Evolutionary conservation across 768 basidiomycete genomes (phyloP).

Genomic region (Chlorophyllum brunneum): DNA sequence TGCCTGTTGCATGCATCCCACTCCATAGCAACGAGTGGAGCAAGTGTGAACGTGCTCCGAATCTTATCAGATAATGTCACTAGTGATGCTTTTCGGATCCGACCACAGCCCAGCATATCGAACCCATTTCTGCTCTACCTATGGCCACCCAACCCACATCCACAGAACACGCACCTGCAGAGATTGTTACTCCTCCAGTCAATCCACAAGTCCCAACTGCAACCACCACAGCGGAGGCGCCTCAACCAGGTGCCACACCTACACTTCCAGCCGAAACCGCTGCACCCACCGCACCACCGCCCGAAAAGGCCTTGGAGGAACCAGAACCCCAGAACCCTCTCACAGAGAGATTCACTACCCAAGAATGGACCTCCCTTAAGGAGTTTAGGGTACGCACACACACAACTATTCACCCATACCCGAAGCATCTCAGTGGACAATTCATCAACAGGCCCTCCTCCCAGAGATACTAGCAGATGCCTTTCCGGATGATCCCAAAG

Average conservation of each 20-base stretch:
- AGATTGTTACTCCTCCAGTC: slow-evolving; percentile 13
- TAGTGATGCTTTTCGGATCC: not conserved
- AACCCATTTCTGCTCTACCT: slow-evolving; percentile 1
- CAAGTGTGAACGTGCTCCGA: slow-evolving; percentile 12
- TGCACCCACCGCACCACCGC: slow-evolving; percentile 11
- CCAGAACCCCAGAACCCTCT: slow-evolving; percentile 66
- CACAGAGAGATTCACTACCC: slow-evolving; percentile 63
- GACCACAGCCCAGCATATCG: not conserved
- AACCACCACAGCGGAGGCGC: slow-evolving; percentile 15
- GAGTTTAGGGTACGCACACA: slow-evolving; percentile 56
- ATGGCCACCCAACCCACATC: not conserved
- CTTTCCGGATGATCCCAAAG: slow-evolving; percentile 54
- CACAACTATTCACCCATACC: not conserved
- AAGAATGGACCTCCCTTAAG: slow-evolving; percentile 70
- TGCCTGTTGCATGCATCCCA: no score
- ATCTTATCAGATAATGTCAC: slow-evolving; percentile 23
- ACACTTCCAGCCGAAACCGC: slow-evolving; percentile 11
- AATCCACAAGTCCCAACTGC: slow-evolving; percentile 15
- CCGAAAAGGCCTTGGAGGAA: slow-evolving; percentile 19
- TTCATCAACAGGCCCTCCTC: slow-evolving; percentile 32
- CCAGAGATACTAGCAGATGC: slow-evolving; percentile 55
- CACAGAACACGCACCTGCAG: not conserved
- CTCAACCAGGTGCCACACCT: slow-evolving; percentile 17
- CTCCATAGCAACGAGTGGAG: slow-evolving; percentile 8
- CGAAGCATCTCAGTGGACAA: slow-evolving; percentile 2